These are phyloP conservation scores for Xerocomus potaroensis DNA, from an alignment of 768 basidiomycete species.

Conservation along the genomic window DNA sequence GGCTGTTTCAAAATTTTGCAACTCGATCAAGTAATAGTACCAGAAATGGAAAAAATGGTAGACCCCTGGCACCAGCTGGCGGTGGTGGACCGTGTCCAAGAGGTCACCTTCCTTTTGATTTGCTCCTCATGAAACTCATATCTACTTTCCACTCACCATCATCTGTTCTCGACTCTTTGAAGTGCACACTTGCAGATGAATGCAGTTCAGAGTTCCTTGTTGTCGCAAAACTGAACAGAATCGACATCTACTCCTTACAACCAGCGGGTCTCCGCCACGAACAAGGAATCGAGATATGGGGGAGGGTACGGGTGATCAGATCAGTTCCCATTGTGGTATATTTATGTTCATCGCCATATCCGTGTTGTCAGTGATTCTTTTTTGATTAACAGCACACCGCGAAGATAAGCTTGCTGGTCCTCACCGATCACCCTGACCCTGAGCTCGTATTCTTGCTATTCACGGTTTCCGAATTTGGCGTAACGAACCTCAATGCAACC, in stretches of 20 bases:
- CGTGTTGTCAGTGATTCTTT: slow-evolving; percentile 5
- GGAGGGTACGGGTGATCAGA: slow-evolving; percentile 54
- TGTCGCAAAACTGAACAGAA: slow-evolving; percentile 58
- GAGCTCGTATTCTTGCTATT: slow-evolving; percentile 63
- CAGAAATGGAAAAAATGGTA: too few species aligned
- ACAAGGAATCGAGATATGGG: slow-evolving; percentile 64
- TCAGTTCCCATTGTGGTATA: slow-evolving; percentile 53
- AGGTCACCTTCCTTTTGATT: too few species aligned
- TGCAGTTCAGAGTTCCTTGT: slow-evolving; percentile 57
- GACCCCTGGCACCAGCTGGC: too few species aligned
- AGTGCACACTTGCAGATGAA: slow-evolving; percentile 55
- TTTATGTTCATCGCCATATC: slow-evolving; percentile 5
- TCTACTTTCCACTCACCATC: slow-evolving; percentile 76
- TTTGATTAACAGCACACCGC: slow-evolving; percentile 27
- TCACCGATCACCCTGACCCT: slow-evolving; percentile 76
- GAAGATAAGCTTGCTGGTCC: slow-evolving; percentile 48
- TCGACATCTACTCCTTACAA: slow-evolving; percentile 66
- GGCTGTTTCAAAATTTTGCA: too few species aligned
- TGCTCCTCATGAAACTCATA: slow-evolving; percentile 48
- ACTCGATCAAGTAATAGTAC: too few species aligned
- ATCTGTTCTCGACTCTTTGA: slow-evolving; percentile 64
- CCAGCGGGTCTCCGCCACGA: slow-evolving; percentile 57
- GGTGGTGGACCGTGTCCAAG: too few species aligned
- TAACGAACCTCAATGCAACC: slow-evolving; percentile 33
- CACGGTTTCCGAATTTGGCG: slow-evolving; percentile 33